These are phyloP conservation scores for Fusarium oligoseptatum DNA, from an alignment of 2,329 filamentous ascomycete species.

Conservation along the genomic window DNA sequence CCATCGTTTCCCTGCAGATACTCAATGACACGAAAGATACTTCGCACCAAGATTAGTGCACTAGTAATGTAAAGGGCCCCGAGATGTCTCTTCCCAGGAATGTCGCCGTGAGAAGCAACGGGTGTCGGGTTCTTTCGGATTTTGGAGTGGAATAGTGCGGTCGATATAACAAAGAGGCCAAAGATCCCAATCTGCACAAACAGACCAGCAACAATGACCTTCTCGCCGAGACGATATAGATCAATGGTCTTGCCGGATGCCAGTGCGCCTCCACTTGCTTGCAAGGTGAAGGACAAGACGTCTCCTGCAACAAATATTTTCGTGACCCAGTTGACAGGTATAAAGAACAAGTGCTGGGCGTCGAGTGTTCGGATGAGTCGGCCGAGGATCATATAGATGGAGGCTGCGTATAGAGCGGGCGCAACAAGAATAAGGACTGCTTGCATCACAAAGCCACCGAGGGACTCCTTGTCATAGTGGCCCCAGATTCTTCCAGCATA, in stretches of 20 bases:
- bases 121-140: slow-evolving; percentile 11
- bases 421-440: slow-evolving; percentile 10
- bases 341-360: not conserved
- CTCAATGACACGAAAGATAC: slow-evolving; percentile 56
- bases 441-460: not conserved
- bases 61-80: slow-evolving; percentile 37
- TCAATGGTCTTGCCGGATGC: slow-evolving; percentile 47
- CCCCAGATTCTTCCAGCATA: not conserved
- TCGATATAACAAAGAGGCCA: slow-evolving; percentile 62
- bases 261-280: slow-evolving; percentile 19
- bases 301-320: slow-evolving; percentile 34
- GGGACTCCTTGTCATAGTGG: not conserved
- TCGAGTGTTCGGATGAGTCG: not conserved
- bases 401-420: slow-evolving; percentile 6
- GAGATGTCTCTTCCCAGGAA: slow-evolving; percentile 51
- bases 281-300: slow-evolving; percentile 23
- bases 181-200: slow-evolving; percentile 67
- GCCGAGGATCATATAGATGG: slow-evolving; percentile 5
- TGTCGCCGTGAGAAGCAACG: not conserved
- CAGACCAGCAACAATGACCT: slow-evolving; percentile 65
- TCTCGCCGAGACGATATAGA: slow-evolving; percentile 49
- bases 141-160: slow-evolving; percentile 57
- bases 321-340: slow-evolving; percentile 31
- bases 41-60: slow-evolving; percentile 55
- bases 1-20: slow-evolving; percentile 52